Evolutionary conservation across 495 filamentous ascomycete genomes (phyloP), one percentile per base, ranked within the genome.

Genomic region (Annulohypoxylon stygium): DNA sequence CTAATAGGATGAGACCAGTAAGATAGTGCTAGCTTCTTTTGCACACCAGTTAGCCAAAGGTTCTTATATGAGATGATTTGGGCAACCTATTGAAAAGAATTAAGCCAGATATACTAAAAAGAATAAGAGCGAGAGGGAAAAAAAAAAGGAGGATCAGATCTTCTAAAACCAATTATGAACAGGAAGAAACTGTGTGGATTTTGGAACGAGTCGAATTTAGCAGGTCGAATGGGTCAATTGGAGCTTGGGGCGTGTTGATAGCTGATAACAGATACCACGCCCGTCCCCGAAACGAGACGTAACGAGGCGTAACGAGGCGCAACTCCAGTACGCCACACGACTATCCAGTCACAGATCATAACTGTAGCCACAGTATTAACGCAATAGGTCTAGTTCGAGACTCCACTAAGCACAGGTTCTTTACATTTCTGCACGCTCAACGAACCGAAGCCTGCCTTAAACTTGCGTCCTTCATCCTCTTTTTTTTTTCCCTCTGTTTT

Each of bases 71-170:
- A 62, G 10, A 14, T 34, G 20, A 43, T 8, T 20, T 47, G 23
- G 26, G 23, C 7, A 61, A 61, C 34, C 8, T 39, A 39, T 16
- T 16, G 26, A 65, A 54, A 12, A 30, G 14, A 69, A 34, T 36
- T n/a, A 61, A 62, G n/a, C 51, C 14, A 47, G 37, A 69, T 39
- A 69, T 51, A 59, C 20, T 18, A 51, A 51, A 41, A 41, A 10
- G 18, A 67, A 50, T 10, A 59, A 48, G 26, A 60, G 14, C 20
- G 20, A 23, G 20, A 23, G 20, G 20, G 20, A 23, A 41, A 37
- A 48, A 70, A 65, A 65, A 66, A 63, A 65, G 67, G 59, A 70
- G 67, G 62, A 70, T 67, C 62, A 63, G 58, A 67, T 67, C 62
- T 65, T 36, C 30, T 26, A 68, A 68, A 71, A 30, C 55, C 43